Evolutionary conservation across 176 grass and related monocot species (phyloP), one percentile per base, ranked within the genome.

Genomic region (Thinopyrum elongatum): DNA sequence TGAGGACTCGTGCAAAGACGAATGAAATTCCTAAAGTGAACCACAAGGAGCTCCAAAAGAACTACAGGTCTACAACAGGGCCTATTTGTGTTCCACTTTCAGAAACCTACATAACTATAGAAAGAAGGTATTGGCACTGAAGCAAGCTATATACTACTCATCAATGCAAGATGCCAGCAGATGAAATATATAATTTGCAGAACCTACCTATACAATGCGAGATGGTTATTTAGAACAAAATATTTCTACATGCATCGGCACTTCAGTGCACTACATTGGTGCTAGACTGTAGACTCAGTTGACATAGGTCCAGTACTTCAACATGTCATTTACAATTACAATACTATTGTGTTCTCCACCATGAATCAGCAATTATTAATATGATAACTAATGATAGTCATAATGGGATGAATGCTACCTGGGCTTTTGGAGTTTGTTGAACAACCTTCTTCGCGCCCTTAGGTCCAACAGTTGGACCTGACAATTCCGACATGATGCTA

Each of bases 391-490:
- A 55, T 75, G 42, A 82, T 72, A 76, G 13, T 23, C 9, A 64
- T 53, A n/a, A 60, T 75, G 59, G 10, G 36, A 84, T 78, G 74
- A 60, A 80, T 39, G 33, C 68, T 87, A 99, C 97, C 97, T 97
- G 94, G 81, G 97, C 86, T 85, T 93, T 94, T 85, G 97, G 83
- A 86, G 94, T 78, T 15, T 89, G 89, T 35, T 94, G 94, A 28
- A 79, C 70, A 35, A 80, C 87, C 87, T 99, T 99, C 81, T 94
- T 99, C 70, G 88, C 78, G 28, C 90, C 90, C 76, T 99, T 99
- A 76, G 89, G 42, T 86, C 82, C 88, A 3, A 81, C 55, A 80
- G 87, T 51, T 80, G 89, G 94, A 82, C 76, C 78, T 70, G 92
- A 86, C 26, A 99, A 80, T 73, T 99, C 97, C 80, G 87, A 85